Conservation (phyloP, 108 stramenopile species). For the Pseudonitzschia multiseries region DNA sequence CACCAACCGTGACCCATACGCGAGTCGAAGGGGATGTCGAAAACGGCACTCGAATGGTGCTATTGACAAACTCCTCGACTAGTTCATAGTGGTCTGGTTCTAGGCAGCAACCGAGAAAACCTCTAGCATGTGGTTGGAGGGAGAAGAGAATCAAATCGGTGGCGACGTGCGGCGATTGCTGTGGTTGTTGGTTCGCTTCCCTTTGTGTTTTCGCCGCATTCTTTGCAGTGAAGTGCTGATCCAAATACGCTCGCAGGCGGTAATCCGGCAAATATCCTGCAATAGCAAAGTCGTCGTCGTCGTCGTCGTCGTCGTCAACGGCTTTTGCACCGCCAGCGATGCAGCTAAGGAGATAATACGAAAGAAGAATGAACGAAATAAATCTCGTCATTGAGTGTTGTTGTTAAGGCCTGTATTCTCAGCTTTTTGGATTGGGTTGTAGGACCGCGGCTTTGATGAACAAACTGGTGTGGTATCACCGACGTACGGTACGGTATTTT, state of each 20-base stretch:
- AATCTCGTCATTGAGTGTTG: background rate
- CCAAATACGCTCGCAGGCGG: constrained; percentile 22
- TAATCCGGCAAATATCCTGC: constrained; percentile 79
- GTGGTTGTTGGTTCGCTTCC: constrained; percentile 26
- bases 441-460: too few species aligned
- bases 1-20: constrained; percentile 46
- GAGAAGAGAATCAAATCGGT: constrained; percentile 76
- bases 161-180: constrained; percentile 23
- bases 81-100: constrained; percentile 46
- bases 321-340: background rate
- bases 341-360: background rate
- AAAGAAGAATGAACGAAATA: background rate
- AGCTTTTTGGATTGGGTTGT: background rate
- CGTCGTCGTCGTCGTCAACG: constrained; percentile 16
- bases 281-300: constrained; percentile 46
- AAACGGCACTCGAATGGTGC: constrained; percentile 1
- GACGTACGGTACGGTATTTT: too few species aligned
- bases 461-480: too few species aligned
- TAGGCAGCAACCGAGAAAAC: constrained; percentile 49
- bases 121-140: constrained; percentile 35
- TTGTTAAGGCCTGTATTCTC: too few species aligned
- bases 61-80: constrained; percentile 38
- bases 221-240: constrained; percentile 20
- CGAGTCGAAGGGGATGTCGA: constrained; percentile 16
- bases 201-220: background rate